phyloP scores from a whole-genome alignment of 176 grass and related monocot species.

The Luzula sylvatica region DNA sequence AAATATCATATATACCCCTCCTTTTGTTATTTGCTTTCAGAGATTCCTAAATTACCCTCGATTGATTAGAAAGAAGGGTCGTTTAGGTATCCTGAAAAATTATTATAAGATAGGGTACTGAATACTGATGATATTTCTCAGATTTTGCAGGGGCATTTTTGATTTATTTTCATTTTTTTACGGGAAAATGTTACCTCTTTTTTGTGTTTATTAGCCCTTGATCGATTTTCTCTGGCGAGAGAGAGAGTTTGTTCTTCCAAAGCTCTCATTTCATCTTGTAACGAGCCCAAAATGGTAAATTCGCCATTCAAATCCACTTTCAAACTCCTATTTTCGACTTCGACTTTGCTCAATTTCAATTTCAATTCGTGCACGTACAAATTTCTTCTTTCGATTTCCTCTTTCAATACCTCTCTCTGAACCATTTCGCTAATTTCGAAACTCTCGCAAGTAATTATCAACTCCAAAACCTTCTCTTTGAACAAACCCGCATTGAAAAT shows the following conservation, averaged over 20 bases:
- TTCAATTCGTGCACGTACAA: conserved; percentile 55
- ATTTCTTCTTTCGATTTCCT: conserved; percentile 63
- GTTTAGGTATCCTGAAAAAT: no score
- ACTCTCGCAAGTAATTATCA: conserved; percentile 58
- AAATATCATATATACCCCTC: no score
- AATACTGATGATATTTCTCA: no score
- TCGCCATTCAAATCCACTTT: conserved; percentile 63
- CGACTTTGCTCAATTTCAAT: conserved; percentile 56
- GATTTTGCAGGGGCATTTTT: no score
- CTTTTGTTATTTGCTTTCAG: no score
- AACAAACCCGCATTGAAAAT: conserved; percentile 62
- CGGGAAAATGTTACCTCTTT: conserved; percentile 45
- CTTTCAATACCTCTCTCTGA: conserved; percentile 66
- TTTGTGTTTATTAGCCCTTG: conserved; percentile 39
- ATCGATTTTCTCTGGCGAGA: conserved; percentile 40
- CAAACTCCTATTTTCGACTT: conserved; percentile 69
- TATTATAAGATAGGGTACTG: no score
- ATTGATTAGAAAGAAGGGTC: no score
- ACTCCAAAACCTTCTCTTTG: conserved; percentile 74
- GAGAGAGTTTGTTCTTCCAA: conserved; percentile 57
- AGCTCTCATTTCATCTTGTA: conserved; percentile 56
- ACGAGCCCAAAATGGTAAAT: conserved; percentile 43
- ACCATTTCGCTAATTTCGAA: conserved; percentile 76
- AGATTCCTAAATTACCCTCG: no score
- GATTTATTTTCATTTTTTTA: no score